phyloP scores from a whole-genome alignment of 2,329 filamentous ascomycete species.

The Ascochyta viciae-villosae region DNA sequence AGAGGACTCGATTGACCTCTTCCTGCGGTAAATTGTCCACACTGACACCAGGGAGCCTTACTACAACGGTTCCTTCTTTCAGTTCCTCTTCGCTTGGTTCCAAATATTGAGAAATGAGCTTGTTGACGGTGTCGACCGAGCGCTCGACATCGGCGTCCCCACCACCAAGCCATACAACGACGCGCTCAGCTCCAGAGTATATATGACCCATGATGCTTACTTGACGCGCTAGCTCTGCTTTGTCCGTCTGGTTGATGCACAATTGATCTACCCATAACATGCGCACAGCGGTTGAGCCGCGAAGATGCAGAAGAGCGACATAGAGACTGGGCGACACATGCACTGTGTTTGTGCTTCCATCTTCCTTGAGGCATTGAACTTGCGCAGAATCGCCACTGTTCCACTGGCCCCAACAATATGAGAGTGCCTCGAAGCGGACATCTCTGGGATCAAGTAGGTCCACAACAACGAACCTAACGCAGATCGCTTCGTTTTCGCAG shows the following conservation, averaged over 20 bases:
- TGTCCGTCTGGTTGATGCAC: neutral
- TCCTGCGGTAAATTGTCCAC: neutral
- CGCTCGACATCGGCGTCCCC: neutral
- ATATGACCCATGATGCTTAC: neutral
- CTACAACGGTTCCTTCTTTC: neutral
- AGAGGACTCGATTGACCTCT: neutral
- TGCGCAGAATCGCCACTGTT: no score
- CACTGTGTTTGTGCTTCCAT: neutral
- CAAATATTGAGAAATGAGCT: neutral
- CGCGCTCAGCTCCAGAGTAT: neutral
- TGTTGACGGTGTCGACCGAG: neutral
- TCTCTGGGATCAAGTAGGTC: no score
- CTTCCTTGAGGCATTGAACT: neutral
- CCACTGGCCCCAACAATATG: neutral
- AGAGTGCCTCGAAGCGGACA: neutral
- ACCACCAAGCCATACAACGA: neutral
- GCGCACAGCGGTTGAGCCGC: neutral
- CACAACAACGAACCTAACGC: no score
- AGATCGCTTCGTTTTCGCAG: no score
- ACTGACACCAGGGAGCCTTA: neutral
- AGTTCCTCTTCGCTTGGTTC: neutral
- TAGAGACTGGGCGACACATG: neutral
- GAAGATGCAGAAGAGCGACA: neutral
- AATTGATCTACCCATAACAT: neutral
- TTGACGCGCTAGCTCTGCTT: neutral